Evolutionary conservation across 768 basidiomycete species (phyloP), one percentile per base, ranked within the genome.

Genomic region (Mycena latifolia): DNA sequence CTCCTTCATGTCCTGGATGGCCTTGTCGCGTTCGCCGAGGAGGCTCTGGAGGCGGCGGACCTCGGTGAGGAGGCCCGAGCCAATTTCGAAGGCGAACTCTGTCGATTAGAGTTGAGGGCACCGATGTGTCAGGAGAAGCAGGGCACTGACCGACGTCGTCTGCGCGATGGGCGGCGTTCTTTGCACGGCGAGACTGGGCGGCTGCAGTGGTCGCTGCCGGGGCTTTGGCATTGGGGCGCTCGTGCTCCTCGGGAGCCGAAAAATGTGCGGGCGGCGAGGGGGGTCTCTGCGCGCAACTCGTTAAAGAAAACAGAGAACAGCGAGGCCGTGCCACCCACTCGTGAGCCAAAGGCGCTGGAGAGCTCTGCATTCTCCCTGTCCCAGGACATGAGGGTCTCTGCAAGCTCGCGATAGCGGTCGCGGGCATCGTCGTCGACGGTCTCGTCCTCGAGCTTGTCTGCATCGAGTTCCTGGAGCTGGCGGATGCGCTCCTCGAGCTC

Each of bases 51-150:
- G 84, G 45, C 97, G 86, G 48, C 96, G 85, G 50, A 98, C 95
- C 80, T 99, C 97, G 10, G 92, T 92, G 31, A 98, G 83, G 54
- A 98, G 82, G 15, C 92, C 92, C 69, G 94, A 96, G 9, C 97
- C 96, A 61, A 99, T 99, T 82, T 99, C 97, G 72, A 98, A 96
- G 43, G 97, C 97, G 72, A 99, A 98, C 82, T 98, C 97, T 93
- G 80, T 75, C 6, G 22, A 46, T 46, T 46, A 73, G 66, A 69
- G 8, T 72, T 74, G 37, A 52, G 27, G 33, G 10, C 2, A 31
- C 68, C 60, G 68, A 59, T 5, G 53, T 48, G 53, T 35, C 45
- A 46, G 41, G 41, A 46, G 45, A 46, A 25, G 24, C 59, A 31
- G 22, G 0, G 33, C 1, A 61, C 69, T 50, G 12, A 93, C 93